phyloP scores from a whole-genome alignment of 805 yeast species.

The Dipodascus albidus region DNA sequence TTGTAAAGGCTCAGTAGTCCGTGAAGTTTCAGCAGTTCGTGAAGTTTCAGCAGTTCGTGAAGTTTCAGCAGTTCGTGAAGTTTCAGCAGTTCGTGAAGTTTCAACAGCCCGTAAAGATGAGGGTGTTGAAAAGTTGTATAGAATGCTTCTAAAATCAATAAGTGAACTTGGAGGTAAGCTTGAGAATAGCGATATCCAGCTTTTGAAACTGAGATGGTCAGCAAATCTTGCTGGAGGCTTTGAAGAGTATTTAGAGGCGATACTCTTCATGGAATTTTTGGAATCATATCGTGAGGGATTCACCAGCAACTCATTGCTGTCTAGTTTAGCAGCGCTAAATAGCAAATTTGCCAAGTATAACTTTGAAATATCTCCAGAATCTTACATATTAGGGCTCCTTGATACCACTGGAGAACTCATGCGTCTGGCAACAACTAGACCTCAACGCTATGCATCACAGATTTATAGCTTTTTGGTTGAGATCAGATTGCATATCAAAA shows the following conservation, averaged over 20 bases:
- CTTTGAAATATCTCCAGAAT: not conserved
- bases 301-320: not conserved
- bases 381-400: not conserved
- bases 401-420: not conserved
- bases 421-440: not conserved
- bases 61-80: too few relatives aligned
- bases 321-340: not conserved
- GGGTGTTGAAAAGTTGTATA: too few relatives aligned
- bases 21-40: too few relatives aligned
- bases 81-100: too few relatives aligned
- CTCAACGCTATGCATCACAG: not conserved
- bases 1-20: too few relatives aligned
- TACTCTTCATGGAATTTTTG: not conserved
- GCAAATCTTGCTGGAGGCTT: not conserved
- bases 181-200: not conserved
- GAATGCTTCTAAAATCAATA: too few relatives aligned
- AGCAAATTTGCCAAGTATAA: not conserved
- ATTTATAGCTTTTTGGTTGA: not conserved
- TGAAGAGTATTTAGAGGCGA: not conserved
- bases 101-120: too few relatives aligned
- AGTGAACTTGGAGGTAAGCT: not conserved
- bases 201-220: not conserved
- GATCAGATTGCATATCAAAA: not conserved
- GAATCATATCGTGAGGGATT: not conserved
- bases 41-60: too few relatives aligned